Evolutionary conservation across 2,329 filamentous ascomycete genomes (phyloP).

Genomic region (Albophoma yamanashiensis): DNA sequence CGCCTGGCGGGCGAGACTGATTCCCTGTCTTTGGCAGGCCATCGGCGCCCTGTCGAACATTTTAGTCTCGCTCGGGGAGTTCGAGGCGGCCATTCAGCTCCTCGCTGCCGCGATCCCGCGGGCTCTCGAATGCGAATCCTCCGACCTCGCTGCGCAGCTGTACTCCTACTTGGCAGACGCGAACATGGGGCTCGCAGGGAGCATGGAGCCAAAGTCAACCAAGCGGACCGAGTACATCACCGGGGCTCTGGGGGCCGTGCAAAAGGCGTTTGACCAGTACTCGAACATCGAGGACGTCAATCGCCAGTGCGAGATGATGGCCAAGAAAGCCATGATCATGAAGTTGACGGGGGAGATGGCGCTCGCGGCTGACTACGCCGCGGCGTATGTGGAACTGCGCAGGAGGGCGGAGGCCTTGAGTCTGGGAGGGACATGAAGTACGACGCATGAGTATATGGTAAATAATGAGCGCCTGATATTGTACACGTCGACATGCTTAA

Average conservation of each 20-base stretch:
- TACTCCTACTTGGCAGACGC: constrained; percentile 67
- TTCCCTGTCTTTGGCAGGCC: constrained; percentile 63
- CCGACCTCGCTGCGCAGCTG: constrained; percentile 50
- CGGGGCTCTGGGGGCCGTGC: constrained; percentile 48
- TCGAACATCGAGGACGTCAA: constrained; percentile 51
- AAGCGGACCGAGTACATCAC: constrained; percentile 46
- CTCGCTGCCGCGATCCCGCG: constrained; percentile 63
- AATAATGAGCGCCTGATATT: not conserved
- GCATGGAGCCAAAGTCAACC: constrained; percentile 27
- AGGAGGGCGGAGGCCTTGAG: constrained; percentile 23
- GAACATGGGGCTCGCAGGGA: constrained; percentile 65
- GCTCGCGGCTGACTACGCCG: constrained; percentile 55
- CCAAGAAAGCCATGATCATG: constrained; percentile 72
- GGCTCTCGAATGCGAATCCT: constrained; percentile 60
- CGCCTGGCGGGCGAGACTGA: constrained; percentile 57
- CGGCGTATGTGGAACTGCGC: constrained; percentile 50
- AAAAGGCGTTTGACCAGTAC: constrained; percentile 54
- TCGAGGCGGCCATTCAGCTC: constrained; percentile 52
- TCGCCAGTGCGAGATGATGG: constrained; percentile 69
- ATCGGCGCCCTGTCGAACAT: constrained; percentile 57
- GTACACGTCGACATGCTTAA: not conserved
- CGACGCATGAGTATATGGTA: not conserved
- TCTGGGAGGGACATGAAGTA: constrained; percentile 6
- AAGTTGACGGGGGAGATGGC: constrained; percentile 54
- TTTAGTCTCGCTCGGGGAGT: constrained; percentile 60